These are phyloP conservation scores for Hypseocharis bilobata DNA, from an alignment of 441 rosid genomes.

Conservation along the genomic window DNA sequence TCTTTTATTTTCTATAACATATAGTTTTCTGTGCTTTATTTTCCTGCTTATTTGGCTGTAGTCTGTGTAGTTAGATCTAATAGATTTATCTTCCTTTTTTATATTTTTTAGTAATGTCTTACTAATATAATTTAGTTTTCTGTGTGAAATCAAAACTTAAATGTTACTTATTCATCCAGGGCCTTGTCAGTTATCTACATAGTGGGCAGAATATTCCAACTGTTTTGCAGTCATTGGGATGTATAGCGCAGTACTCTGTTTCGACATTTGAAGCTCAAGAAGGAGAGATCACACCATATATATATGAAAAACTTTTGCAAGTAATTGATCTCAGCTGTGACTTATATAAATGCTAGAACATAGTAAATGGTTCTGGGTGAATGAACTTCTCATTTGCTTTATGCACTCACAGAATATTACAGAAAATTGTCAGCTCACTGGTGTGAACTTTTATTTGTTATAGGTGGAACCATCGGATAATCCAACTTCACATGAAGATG, in stretches of 20 bases:
- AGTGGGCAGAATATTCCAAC: constrained; percentile 61
- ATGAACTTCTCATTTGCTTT: constrained; percentile 15
- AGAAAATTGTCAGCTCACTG: constrained; percentile 20
- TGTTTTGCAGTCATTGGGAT: constrained; percentile 81
- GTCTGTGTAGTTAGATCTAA: background rate
- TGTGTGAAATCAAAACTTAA: background rate
- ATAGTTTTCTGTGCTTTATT: background rate
- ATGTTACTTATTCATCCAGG: constrained; percentile 35
- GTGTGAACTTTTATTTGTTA: constrained; percentile 22
- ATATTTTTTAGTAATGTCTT: no score
- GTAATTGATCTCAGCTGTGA: constrained; percentile 37
- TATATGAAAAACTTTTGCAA: constrained; percentile 41
- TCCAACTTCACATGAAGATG: constrained; percentile 32
- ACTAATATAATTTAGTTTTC: background rate
- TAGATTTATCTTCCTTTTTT: background rate
- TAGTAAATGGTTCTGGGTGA: constrained; percentile 14
- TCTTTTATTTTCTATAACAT: background rate
- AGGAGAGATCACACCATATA: constrained; percentile 45
- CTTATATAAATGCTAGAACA: constrained; percentile 13
- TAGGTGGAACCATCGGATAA: constrained; percentile 42
- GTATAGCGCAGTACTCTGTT: constrained; percentile 62
- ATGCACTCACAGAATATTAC: no score
- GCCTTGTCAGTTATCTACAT: constrained; percentile 56
- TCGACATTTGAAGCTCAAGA: constrained; percentile 50
- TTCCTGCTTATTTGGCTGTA: constrained; percentile 1